Evolutionary conservation across 2,329 filamentous ascomycete genomes (phyloP).

Genomic region (Reticulascus tulasneorum): DNA sequence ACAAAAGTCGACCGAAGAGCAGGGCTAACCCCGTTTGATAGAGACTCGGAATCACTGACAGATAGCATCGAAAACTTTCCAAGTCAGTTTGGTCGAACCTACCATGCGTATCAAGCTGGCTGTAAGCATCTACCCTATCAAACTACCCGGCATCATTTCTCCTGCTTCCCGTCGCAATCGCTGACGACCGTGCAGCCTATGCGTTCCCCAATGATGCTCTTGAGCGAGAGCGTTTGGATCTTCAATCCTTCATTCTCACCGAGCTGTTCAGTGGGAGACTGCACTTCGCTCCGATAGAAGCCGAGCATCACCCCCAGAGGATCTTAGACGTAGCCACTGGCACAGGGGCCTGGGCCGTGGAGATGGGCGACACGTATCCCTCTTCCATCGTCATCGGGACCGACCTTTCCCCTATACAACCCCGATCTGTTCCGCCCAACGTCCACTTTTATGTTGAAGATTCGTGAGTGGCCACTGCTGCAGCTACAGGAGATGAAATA

Average conservation of each 20-base stretch:
- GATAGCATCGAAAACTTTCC: slow-evolving; percentile 39
- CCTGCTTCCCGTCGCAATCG: background rate
- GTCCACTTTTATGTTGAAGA: slow-evolving; percentile 74
- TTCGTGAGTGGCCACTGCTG: too few species aligned
- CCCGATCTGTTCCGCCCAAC: slow-evolving; percentile 63
- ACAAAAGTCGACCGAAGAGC: background rate
- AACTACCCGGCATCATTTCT: background rate
- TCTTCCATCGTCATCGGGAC: slow-evolving; percentile 56
- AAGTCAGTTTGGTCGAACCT: slow-evolving; percentile 40
- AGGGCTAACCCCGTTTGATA: slow-evolving; percentile 1
- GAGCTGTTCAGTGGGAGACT: slow-evolving; percentile 34
- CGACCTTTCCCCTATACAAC: slow-evolving; percentile 66
- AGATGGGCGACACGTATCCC: slow-evolving; percentile 61
- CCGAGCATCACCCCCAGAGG: slow-evolving; percentile 27
- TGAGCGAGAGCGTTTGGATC: slow-evolving; percentile 36
- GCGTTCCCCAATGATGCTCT: slow-evolving; percentile 40
- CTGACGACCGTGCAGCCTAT: slow-evolving; percentile 30
- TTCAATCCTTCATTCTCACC: slow-evolving; percentile 34
- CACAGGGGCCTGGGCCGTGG: slow-evolving; percentile 59
- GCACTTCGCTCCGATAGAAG: slow-evolving; percentile 38
- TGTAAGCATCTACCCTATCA: slow-evolving; percentile 29
- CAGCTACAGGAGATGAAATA: background rate
- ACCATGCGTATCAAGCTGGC: slow-evolving; percentile 43
- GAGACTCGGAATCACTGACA: slow-evolving; percentile 31
- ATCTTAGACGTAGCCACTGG: slow-evolving; percentile 43